A percentile compares a stretch with the other conserved stretches of the same genome.
Evolutionary conservation across 768 basidiomycete genomes (phyloP).

Genomic region (Trametes punicea): DNA sequence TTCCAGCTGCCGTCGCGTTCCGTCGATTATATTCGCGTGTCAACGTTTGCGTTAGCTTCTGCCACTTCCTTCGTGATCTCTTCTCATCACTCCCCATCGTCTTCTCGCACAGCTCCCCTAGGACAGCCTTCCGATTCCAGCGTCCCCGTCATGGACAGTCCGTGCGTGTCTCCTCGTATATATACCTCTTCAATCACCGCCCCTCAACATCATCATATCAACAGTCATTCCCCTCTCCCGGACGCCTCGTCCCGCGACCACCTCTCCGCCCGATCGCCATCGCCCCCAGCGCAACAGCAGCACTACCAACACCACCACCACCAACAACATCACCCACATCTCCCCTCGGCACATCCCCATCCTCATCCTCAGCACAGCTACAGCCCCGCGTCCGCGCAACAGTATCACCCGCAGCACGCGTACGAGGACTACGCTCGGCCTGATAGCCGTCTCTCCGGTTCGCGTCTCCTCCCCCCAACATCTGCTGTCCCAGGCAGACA

Average conservation of each 20-base stretch:
- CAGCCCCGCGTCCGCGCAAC: neutral
- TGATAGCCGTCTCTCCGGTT: slow-evolving; percentile 16
- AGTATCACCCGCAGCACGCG: neutral
- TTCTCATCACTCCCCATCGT: slow-evolving; percentile 27
- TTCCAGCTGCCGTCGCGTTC: neutral
- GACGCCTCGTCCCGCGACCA: slow-evolving; percentile 12
- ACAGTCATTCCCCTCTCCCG: slow-evolving; percentile 15
- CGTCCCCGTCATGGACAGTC: slow-evolving; percentile 21
- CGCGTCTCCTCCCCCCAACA: slow-evolving; percentile 11
- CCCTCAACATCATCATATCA: slow-evolving; percentile 21
- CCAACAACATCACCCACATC: neutral
- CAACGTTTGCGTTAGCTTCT: slow-evolving; percentile 13
- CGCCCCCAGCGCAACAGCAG: slow-evolving; percentile 4
- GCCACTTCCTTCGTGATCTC: slow-evolving; percentile 15
- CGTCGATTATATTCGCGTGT: neutral
- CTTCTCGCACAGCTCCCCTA: slow-evolving; percentile 25
- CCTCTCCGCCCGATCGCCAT: slow-evolving; percentile 11
- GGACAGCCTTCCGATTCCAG: slow-evolving; percentile 25
- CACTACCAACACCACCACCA: neutral
- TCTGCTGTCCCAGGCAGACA: neutral
- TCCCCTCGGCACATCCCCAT: neutral
- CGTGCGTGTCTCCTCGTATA: slow-evolving; percentile 22
- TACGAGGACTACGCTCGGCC: slow-evolving; percentile 8
- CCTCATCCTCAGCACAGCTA: neutral
- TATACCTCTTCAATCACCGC: slow-evolving; percentile 19